These are phyloP conservation scores for Coccinonectria pachysandricola DNA, from an alignment of 2,329 filamentous ascomycete genomes.

Conservation along the genomic window DNA sequence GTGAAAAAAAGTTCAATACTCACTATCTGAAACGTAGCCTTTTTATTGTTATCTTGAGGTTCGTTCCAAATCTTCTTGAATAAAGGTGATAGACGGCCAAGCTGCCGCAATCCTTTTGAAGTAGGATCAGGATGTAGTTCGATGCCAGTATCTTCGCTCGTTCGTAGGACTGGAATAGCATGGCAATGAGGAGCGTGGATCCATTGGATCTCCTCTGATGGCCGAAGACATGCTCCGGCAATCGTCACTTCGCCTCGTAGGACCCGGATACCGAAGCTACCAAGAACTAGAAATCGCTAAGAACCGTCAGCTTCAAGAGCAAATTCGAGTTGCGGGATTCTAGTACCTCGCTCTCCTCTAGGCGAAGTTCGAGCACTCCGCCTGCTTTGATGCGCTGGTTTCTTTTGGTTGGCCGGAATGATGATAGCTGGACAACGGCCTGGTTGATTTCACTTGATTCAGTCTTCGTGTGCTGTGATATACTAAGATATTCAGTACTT, in stretches of 20 bases:
- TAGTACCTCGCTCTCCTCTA: slow-evolving; percentile 40
- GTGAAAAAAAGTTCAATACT: slow-evolving; percentile 12
- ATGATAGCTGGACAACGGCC: slow-evolving; percentile 31
- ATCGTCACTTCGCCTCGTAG: slow-evolving; percentile 52
- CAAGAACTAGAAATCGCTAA: slow-evolving; percentile 52
- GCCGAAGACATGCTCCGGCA: slow-evolving; percentile 50
- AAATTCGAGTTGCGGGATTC: no score
- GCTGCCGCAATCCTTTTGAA: slow-evolving; percentile 35
- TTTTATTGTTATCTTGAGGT: slow-evolving; percentile 13
- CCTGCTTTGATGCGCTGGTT: slow-evolving; percentile 31
- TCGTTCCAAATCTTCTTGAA: slow-evolving; percentile 60
- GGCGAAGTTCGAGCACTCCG: slow-evolving; percentile 30
- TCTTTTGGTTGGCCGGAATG: slow-evolving; percentile 34
- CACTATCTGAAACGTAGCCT: slow-evolving; percentile 40
- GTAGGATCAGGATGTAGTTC: slow-evolving; percentile 46
- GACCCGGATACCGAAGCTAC: slow-evolving; percentile 57
- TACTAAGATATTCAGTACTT: no score
- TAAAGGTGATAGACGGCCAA: slow-evolving; percentile 53
- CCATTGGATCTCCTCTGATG: slow-evolving; percentile 38
- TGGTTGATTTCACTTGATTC: no score
- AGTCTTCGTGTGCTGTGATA: no score
- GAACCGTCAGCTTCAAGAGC: no score
- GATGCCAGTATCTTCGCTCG: slow-evolving; percentile 36
- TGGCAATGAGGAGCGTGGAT: slow-evolving; percentile 60
- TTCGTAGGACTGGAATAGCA: slow-evolving; percentile 57